Evolutionary conservation across 352 stramenopile species (phyloP).

Genomic region (Halophytophthora polymorphica): DNA sequence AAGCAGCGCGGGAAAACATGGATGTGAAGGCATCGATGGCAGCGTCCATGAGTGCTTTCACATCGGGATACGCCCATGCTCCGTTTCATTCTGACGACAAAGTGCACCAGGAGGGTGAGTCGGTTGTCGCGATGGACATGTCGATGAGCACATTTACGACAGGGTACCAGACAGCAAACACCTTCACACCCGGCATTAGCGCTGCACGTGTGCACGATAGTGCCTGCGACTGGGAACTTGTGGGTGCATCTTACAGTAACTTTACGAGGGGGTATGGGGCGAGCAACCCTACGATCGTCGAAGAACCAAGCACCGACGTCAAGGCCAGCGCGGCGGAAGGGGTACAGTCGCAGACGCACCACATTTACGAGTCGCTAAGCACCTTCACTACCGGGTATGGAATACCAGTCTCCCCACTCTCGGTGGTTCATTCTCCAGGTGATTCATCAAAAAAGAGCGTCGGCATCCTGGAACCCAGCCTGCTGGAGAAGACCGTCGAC

Average conservation of each 20-base stretch:
- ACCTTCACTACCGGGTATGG: constrained; percentile 15
- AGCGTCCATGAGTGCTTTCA: constrained; percentile 8
- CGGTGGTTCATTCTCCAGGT: background rate
- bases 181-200: background rate
- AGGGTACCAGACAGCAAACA: background rate
- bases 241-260: too few species aligned
- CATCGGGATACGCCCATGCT: constrained; percentile 2
- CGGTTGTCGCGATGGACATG: constrained; percentile 22
- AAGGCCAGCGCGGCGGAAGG: background rate
- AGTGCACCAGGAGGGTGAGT: too few species aligned
- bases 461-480: background rate
- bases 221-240: too few species aligned
- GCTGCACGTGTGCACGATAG: too few species aligned
- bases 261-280: constrained; percentile 21
- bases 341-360: background rate
- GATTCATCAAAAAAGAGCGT: background rate
- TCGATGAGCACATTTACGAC: constrained; percentile 28
- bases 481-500: background rate
- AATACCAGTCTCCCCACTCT: background rate
- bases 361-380: background rate
- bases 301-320: background rate
- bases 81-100: too few species aligned
- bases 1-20: background rate
- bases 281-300: background rate
- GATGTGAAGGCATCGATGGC: background rate